These are phyloP conservation scores for Neopestalotiopsis sp. DNA, from an alignment of 2,329 filamentous ascomycete species.

Conservation along the genomic window DNA sequence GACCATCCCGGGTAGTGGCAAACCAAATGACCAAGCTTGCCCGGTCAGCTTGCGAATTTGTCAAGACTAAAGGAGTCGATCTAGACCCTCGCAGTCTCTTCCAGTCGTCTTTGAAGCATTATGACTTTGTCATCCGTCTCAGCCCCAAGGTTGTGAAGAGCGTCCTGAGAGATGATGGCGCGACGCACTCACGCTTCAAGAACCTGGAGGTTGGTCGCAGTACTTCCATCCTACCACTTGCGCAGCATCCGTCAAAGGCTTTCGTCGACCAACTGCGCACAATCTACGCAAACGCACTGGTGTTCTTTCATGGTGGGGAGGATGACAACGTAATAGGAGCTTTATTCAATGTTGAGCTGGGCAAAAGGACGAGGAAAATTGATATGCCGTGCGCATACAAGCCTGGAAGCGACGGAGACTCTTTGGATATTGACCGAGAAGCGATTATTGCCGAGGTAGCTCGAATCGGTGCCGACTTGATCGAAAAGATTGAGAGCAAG, in stretches of 20 bases:
- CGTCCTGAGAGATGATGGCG: conserved; percentile 41
- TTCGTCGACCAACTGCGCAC: conserved; percentile 71
- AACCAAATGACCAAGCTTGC: conserved; percentile 83
- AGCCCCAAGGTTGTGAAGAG: conserved; percentile 56
- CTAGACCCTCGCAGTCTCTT: conserved; percentile 70
- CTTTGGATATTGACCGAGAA: conserved; percentile 68
- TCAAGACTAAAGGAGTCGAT: conserved; percentile 56
- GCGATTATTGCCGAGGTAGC: conserved; percentile 76
- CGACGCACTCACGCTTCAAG: conserved; percentile 68
- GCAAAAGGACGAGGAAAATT: conserved; percentile 68
- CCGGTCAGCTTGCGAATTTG: conserved; percentile 71
- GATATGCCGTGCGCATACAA: conserved; percentile 72
- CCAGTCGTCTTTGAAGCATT: conserved; percentile 73
- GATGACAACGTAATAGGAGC: conserved; percentile 62
- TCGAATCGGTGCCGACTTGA: conserved; percentile 68
- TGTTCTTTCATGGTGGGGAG: conserved; percentile 78
- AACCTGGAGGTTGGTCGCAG: conserved; percentile 72
- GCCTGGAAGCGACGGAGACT: conserved; percentile 51
- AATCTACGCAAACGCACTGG: conserved; percentile 69
- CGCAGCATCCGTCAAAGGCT: conserved; percentile 64
- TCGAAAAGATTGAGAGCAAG: conserved; percentile 55
- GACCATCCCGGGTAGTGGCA: conserved; percentile 81
- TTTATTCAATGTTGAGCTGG: conserved; percentile 62
- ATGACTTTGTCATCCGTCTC: conserved; percentile 84
- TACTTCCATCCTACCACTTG: conserved; percentile 48